Percentiles rank a stretch among this genome's conserved stretches.
These are phyloP conservation scores for Westerdykella ornata DNA, from an alignment of 2,329 filamentous ascomycete genomes.

Conservation along the genomic window DNA sequence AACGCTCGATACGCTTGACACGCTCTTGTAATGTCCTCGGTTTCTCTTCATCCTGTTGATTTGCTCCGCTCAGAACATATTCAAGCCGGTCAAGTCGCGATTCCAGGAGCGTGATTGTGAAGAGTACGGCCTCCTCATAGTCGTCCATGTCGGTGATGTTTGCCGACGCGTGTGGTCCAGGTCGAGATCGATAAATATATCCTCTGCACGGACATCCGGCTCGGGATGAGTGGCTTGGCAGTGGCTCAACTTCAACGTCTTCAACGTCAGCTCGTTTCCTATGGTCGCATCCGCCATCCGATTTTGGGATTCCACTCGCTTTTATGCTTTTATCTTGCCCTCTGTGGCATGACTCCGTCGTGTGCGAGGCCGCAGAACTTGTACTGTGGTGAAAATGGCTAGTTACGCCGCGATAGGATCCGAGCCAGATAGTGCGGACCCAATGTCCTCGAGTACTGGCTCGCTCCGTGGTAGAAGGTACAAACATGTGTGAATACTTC, in stretches of 20 bases:
- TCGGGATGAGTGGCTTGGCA: background rate
- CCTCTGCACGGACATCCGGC: no score
- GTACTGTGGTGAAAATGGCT: slow-evolving; percentile 36
- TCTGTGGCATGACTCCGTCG: slow-evolving; percentile 24
- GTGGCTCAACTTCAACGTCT: slow-evolving; percentile 11
- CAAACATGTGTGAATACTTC: background rate
- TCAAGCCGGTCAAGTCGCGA: slow-evolving; percentile 41
- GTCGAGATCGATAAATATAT: background rate
- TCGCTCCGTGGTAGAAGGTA: slow-evolving; percentile 37
- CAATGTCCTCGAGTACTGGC: slow-evolving; percentile 38
- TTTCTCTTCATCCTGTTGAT: slow-evolving; percentile 15
- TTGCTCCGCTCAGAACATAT: slow-evolving; percentile 38
- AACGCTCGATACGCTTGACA: slow-evolving; percentile 34
- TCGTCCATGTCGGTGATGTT: slow-evolving; percentile 27
- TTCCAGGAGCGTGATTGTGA: slow-evolving; percentile 42
- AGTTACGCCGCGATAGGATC: slow-evolving; percentile 43
- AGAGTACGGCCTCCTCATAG: slow-evolving; percentile 35
- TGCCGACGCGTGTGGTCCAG: slow-evolving; percentile 6
- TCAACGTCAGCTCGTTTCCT: slow-evolving; percentile 8
- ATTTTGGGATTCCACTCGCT: background rate
- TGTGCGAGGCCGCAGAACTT: slow-evolving; percentile 11
- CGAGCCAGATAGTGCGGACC: slow-evolving; percentile 35
- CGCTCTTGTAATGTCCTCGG: slow-evolving; percentile 28
- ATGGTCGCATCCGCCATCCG: background rate
- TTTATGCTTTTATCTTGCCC: background rate